Base-by-base conservation (phyloP, 305 asterid genomes). In the Lippia alba region DNA sequence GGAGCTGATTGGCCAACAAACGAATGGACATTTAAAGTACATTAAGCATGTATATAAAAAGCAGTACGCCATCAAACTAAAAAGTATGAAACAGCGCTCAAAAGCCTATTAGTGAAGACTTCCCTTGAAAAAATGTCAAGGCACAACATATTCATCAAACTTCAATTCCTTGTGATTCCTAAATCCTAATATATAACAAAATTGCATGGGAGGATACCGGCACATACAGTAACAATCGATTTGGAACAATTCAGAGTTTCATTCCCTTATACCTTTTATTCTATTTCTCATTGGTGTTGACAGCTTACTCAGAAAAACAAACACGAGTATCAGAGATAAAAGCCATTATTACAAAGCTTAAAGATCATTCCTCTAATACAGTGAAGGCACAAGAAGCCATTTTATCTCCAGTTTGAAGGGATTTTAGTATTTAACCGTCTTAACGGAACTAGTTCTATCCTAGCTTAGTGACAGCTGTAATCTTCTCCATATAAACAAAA, bases 361-460 rank as follows among this genome's bases (percentile, higher is more conserved):
- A 46, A 57, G 39, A 44, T 20, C 12, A 41, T 62, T 41, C 73
- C 40, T 59, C 30, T 8, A 41, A 55, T n/a, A 64, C 41, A 30
- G n/a, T 46, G 17, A 57, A 17, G 55, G 55, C 59, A 61, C 59
- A 65, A 51, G 8, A 58, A 59, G 45, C 56, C 51, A 8, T 54
- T 53, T 49, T 57, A 51, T 58, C 55, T 40, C 55, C 71, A 34
- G n/a, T 19, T 33, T 76, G 63, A 60, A 71, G 39, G 24, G 62
- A 39, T 39, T 51, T 32, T 51, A 44, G 49, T 44, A 44, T 44
- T 44, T 44, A n/a, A 49, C 48, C 45, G 39, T 53, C 54, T 49
- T 49, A 56, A 1, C 0, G 24, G 40, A 57, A 61, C 65, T 58
- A 71, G 32, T 51, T 66, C 17, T 53, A 18, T 9, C 57, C 34